Evolutionary conservation across 257 asterid genomes (phyloP), one percentile per base, ranked within the genome.

Genomic region (Eustoma russellianum): DNA sequence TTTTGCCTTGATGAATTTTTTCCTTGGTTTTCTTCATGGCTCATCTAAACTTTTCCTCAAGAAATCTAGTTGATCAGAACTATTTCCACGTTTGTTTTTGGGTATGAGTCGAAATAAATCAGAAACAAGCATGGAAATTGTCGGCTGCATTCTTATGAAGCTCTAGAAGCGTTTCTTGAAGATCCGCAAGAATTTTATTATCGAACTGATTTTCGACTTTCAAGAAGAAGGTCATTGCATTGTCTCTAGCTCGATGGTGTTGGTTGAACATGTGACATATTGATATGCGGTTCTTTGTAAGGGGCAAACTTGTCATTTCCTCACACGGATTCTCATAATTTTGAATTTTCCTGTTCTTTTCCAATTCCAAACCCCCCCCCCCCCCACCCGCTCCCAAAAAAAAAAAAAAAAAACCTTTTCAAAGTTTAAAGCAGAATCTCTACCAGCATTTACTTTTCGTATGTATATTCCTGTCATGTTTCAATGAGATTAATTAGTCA

Each of bases 141-240:
- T 70, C 56, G 56, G 33, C 56, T 48, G 15, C 3, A 50, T 43
- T 4, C 46, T 5, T 34, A 1, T 49, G n/a, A 41, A 59, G 56
- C 19, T 50, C 7, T 33, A 28, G 48, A 61, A 17, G 15, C 13
- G 17, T 6, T 16, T n/a, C 35, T 3, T 44, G 40, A 19, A 51
- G 46, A 58, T 19, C 24, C 52, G 62, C 54, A 53, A 57, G 52
- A 52, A 7, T 48, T 38, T 40, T 33, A 10, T 4, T 24, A 2
- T 24, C 33, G 71, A 46, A 64, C 61, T 63, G 64, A 43, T 24
- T 8, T 34, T 52, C 18, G 40, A 34, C 51, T 53, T 41, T 77
- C 94, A 77, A 65, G 84, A 77, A 78, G 75, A 77, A 80, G 93
- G 79, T 94, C 81, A 46, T 59, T 63, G 60, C 92, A 77, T 83